Percentiles rank a stretch among this genome's conserved stretches.
These are phyloP conservation scores for Backusella westeae DNA, from an alignment of 192 early-diverging fungal genomes.

Conservation along the genomic window DNA sequence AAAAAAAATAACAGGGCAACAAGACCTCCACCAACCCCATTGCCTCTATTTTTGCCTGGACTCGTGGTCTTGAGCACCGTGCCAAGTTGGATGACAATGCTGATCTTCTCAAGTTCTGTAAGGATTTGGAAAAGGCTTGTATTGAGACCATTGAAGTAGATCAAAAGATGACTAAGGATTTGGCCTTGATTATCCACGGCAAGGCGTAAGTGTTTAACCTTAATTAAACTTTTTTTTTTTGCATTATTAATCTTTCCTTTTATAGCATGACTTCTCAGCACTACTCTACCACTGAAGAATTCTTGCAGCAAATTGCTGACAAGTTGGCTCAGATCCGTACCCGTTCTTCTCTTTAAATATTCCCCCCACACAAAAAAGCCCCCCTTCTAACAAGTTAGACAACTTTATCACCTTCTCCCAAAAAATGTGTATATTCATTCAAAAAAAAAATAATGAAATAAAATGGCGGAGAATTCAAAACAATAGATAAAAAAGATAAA, in stretches of 20 bases:
- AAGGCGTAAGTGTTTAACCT: conserved; percentile 44
- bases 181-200: conserved; percentile 93
- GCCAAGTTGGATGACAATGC: conserved; percentile 88
- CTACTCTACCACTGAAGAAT: conserved; percentile 85
- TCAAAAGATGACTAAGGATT: conserved; percentile 95
- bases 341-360: conserved; percentile 23
- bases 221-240: background rate
- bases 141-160: conserved; percentile 81
- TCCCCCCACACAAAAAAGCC: background rate
- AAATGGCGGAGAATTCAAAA: background rate
- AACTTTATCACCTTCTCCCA: background rate
- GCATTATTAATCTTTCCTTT: conserved; percentile 2
- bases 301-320: conserved; percentile 81
- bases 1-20: conserved; percentile 50
- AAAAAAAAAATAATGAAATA: background rate
- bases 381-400: background rate
- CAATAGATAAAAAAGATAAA: conserved; percentile 3
- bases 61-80: conserved; percentile 90
- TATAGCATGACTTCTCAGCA: conserved; percentile 67
- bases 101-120: conserved; percentile 69
- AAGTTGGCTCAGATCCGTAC: conserved; percentile 25
- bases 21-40: conserved; percentile 96
- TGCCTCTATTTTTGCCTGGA: conserved; percentile 95
- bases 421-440: background rate
- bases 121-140: conserved; percentile 83